phyloP scores from a whole-genome alignment of 2,329 filamentous ascomycete genomes.

The Trichophyton schoenleinii region DNA sequence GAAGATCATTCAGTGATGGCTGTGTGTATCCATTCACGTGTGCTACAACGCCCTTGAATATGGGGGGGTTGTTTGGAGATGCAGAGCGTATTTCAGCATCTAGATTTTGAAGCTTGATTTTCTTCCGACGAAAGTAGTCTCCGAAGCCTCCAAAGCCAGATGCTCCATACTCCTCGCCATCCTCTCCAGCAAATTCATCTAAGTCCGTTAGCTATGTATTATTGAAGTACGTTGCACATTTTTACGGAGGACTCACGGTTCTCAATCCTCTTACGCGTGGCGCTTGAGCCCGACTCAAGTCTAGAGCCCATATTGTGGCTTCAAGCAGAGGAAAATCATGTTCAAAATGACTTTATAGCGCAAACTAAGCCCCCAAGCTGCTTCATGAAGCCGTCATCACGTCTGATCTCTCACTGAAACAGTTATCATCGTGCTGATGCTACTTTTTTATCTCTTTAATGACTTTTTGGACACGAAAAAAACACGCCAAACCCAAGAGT shows the following conservation, averaged over 20 bases:
- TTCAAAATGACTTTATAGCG: background rate
- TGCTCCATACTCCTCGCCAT: constrained; percentile 78
- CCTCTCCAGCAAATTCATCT: constrained; percentile 66
- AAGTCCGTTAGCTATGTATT: constrained; percentile 3
- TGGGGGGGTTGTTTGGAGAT: constrained; percentile 57
- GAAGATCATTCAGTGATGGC: constrained; percentile 77
- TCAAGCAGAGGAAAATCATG: constrained; percentile 3
- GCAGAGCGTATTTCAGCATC: constrained; percentile 67
- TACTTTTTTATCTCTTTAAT: background rate
- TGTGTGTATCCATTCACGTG: constrained; percentile 96
- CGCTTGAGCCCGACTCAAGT: constrained; percentile 46
- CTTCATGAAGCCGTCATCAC: background rate
- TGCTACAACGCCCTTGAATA: constrained; percentile 82
- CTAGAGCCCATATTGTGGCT: constrained; percentile 45
- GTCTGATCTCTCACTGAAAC: background rate
- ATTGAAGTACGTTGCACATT: background rate
- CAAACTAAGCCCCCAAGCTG: background rate
- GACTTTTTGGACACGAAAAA: background rate
- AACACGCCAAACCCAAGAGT: background rate
- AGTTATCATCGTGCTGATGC: background rate
- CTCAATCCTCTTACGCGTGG: constrained; percentile 52
- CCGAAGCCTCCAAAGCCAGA: constrained; percentile 80
- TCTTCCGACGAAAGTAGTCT: constrained; percentile 92
- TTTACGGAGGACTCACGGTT: constrained; percentile 31
- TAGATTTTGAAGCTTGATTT: constrained; percentile 91